Evolutionary conservation across 108 stramenopile species (phyloP).

Genomic region (Skeletonema menzelii): DNA sequence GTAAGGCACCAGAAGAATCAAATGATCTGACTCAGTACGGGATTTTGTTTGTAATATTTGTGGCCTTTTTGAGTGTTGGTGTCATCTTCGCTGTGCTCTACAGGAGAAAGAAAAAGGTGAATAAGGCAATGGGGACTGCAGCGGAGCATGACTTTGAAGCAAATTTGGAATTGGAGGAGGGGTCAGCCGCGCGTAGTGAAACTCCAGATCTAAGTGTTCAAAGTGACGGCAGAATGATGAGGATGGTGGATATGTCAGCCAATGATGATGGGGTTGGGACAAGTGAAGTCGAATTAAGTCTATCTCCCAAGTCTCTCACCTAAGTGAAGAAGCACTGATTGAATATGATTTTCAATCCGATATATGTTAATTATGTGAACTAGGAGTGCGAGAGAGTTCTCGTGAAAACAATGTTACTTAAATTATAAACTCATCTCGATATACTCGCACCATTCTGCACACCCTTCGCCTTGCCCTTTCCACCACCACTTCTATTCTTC

Average conservation of each 20-base stretch:
- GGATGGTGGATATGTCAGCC: neutral
- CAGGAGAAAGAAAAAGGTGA: constrained; percentile 11
- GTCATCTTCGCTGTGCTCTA: constrained; percentile 13
- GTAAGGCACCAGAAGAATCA: neutral
- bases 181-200: neutral
- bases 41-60: constrained; percentile 25
- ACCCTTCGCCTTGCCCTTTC: neutral
- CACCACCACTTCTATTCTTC: constrained; percentile 1
- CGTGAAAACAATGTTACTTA: neutral
- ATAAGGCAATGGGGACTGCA: neutral
- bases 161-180: constrained; percentile 5
- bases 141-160: constrained; percentile 1
- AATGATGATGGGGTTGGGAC: neutral
- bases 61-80: constrained; percentile 28
- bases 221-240: too few relatives aligned
- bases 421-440: neutral
- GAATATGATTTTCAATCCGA: neutral
- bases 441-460: neutral
- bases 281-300: neutral
- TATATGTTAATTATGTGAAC: neutral
- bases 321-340: neutral
- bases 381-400: neutral
- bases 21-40: constrained; percentile 31
- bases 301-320: neutral
- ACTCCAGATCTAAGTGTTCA: neutral